Base-by-base conservation (phyloP, 805 yeast species). In the Metschnikowia shivogae region DNA sequence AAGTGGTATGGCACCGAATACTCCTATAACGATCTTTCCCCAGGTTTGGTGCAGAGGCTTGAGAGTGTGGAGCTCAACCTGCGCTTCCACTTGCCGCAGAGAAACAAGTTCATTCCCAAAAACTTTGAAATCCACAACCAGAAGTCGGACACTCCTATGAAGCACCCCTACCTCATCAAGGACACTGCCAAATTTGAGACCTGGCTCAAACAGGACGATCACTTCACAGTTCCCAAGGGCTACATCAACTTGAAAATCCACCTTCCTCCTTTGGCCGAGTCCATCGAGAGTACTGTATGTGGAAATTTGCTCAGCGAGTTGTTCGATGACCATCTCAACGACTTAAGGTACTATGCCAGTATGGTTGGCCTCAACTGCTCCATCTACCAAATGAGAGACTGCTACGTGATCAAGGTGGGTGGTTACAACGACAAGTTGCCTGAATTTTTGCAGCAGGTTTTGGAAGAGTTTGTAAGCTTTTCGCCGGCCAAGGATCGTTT, bases 1-100 rank as follows among this genome's bases (percentile, higher is more conserved):
- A 73, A 80, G 57, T 92, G 97, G 96, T 92, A 93, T 60, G 96
- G 95, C 3, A 89, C 97, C 0, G 85, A 86, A 54, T 87, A 89
- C 60, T 65, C 76, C 2, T 61, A 75, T 35, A 70, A 65, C 9
- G 66, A 70, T 12, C 57, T 87, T 19, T 68, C 79, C 2, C 36
- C 50, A 0, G 67, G 65, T 0, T 61, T 83, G 3, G 12, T 69
- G 6, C 39, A 59, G 8, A 57, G 52, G 33, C 58, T 81, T 27
- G 38, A 49, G 60, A 36, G 50, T 50, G 45, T 62, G 65, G 43
- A 58, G 61, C 36, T 44, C 48, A 42, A 45, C 49, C 38, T 55
- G 0, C 61, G 64, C 17, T 65, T 86, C 29, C 79, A 74, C 47
- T 68, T 86, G 46, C 97, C 97, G 2, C 68, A 65, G 3, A 77